Evolutionary conservation across 2,329 filamentous ascomycete genomes (phyloP).

Genomic region (Graphilbum sp.): DNA sequence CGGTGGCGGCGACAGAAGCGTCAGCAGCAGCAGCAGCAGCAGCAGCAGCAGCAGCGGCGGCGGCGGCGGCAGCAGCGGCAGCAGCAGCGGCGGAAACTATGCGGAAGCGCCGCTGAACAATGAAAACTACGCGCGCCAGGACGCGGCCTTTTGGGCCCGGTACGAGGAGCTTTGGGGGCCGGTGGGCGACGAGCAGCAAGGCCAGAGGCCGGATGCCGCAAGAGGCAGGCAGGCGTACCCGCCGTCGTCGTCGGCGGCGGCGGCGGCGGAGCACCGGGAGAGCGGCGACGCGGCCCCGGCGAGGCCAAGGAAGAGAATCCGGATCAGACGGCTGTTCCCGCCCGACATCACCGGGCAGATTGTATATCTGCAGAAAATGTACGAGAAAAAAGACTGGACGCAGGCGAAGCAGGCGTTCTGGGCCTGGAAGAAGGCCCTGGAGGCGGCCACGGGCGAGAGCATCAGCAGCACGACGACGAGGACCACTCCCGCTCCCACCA

Average conservation of each 20-base stretch:
- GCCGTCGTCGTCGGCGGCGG: too few relatives aligned
- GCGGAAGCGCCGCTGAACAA: neutral
- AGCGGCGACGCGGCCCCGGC: too few relatives aligned
- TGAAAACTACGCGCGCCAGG: neutral
- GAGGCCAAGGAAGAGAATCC: neutral
- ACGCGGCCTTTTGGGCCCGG: neutral
- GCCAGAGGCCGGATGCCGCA: too few relatives aligned
- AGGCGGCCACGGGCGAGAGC: too few relatives aligned
- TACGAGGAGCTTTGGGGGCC: constrained; percentile 6
- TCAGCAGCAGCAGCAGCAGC: too few relatives aligned
- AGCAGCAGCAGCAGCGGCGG: neutral
- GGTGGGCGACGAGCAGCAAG: neutral
- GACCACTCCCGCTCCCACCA: too few relatives aligned
- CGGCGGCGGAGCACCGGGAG: too few relatives aligned
- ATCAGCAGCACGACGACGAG: too few relatives aligned
- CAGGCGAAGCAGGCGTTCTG: neutral
- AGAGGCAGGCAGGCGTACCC: too few relatives aligned
- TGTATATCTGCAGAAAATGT: neutral
- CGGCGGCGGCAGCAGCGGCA: neutral
- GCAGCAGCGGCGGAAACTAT: too few relatives aligned
- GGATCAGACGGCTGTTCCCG: neutral
- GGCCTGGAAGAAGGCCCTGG: constrained; percentile 7
- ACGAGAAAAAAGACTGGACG: neutral
- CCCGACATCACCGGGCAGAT: neutral
- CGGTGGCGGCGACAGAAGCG: too few relatives aligned